phyloP scores from a whole-genome alignment of 2,329 filamentous ascomycete species.

The Pleurostoma richardsiae region DNA sequence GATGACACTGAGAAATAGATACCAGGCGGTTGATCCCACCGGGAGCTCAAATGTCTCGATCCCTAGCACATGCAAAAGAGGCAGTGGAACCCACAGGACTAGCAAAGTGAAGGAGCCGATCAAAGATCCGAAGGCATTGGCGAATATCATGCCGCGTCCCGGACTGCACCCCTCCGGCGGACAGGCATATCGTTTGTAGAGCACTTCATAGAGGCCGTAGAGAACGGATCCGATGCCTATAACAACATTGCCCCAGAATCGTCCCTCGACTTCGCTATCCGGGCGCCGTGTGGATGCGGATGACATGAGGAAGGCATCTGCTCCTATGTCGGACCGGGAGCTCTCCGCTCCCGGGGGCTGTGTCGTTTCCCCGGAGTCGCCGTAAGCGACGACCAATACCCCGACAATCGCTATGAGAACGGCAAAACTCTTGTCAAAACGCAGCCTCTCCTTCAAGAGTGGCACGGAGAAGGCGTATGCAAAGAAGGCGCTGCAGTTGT shows the following conservation, averaged over 20 bases:
- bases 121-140: constrained; percentile 83
- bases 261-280: constrained; percentile 46
- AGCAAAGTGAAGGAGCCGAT: constrained; percentile 82
- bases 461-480: constrained; percentile 96
- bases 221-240: constrained; percentile 88
- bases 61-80: constrained; percentile 72
- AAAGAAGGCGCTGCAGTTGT: constrained; percentile 99
- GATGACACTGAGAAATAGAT: constrained; percentile 74
- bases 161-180: constrained; percentile 84
- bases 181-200: constrained; percentile 92
- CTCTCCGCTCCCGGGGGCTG: constrained; percentile 27
- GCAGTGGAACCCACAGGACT: constrained; percentile 89
- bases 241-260: constrained; percentile 81
- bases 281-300: constrained; percentile 8
- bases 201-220: constrained; percentile 94
- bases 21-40: constrained; percentile 68
- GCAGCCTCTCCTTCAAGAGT: constrained; percentile 77
- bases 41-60: constrained; percentile 82
- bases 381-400: constrained; percentile 93
- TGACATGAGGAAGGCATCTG: background rate
- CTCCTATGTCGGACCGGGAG: background rate
- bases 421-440: constrained; percentile 78
- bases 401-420: constrained; percentile 84
- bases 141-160: constrained; percentile 90
- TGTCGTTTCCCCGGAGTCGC: constrained; percentile 59